Evolutionary conservation across 306 rosid genomes (phyloP), one percentile per base, ranked within the genome.

Genomic region (Prinsepia uniflora): DNA sequence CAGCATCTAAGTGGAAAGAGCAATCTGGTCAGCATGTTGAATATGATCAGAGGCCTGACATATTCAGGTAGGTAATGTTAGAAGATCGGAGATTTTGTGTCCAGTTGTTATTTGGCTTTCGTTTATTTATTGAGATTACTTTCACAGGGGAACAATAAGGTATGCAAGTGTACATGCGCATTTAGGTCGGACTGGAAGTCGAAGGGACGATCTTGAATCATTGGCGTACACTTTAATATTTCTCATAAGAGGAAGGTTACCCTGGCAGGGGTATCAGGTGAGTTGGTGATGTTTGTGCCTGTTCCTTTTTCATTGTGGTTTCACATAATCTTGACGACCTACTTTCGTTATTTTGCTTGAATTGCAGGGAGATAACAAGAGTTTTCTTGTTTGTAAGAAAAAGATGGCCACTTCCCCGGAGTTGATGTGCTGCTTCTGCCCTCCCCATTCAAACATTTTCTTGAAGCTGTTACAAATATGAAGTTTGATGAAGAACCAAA

Each of bases 181-280:
- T 86, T 82, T 92, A 76, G 98, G 98, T 75, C 84, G 98, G 71
- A 92, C 98, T 47, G 96, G 98, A 57, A 92, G 98, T 79, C 85
- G 98, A 70, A 85, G 96, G 79, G 98, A 92, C 39, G 98, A 92
- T 82, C 95, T 92, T 7, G 98, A 92, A 80, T 92, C 98, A 36
- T 72, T 92, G 76, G 98, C 98, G 4, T 92, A 92, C 86, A 92
- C 98, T 0, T 81, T 92, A 71, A 85, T 92, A 84, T 92, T 92
- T 85, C 98, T 92, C 66, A 84, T 92, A 62, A 89, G 71, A 77
- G 98, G 98, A 82, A 87, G 95, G 85, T 83, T 92, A 49, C 98
- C 98, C 4, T 92, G 98, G 98, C 98, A 92, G 86, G 98, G 98
- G 76, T 92, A 89, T 83, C 98, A 89, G 95, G 98, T 89, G 20